These are phyloP conservation scores for Fraxinus anomala DNA, from an alignment of 257 asterid species.

Conservation along the genomic window DNA sequence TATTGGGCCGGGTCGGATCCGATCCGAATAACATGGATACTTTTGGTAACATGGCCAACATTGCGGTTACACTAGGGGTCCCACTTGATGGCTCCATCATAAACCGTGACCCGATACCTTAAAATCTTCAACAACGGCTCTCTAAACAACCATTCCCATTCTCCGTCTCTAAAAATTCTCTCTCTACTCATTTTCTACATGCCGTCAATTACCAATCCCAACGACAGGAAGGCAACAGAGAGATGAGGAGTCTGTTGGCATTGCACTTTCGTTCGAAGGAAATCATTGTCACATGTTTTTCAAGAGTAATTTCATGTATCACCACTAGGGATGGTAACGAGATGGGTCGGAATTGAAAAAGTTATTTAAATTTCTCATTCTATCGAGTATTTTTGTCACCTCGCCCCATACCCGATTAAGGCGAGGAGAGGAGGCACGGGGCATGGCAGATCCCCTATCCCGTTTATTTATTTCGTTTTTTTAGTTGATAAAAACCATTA, in stretches of 20 bases:
- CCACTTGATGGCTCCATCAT: not conserved
- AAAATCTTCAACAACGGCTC: constrained; percentile 17
- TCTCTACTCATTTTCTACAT: not conserved
- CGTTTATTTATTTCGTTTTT: too few relatives aligned
- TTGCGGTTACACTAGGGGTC: not conserved
- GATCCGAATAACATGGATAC: not conserved
- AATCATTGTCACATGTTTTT: too few relatives aligned
- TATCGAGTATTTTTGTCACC: too few relatives aligned
- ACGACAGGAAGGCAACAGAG: not conserved
- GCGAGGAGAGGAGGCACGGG: too few relatives aligned
- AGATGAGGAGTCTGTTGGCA: not conserved
- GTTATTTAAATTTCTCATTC: too few relatives aligned
- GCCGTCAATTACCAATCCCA: not conserved
- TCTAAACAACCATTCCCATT: not conserved
- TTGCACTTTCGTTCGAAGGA: not conserved
- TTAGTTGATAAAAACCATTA: too few relatives aligned
- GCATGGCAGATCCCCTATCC: too few relatives aligned
- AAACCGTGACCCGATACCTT: constrained; percentile 21
- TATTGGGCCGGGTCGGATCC: not conserved
- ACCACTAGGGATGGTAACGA: too few relatives aligned
- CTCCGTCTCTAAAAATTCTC: not conserved
- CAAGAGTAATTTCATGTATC: not conserved
- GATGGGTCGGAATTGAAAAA: too few relatives aligned
- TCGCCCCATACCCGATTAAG: too few relatives aligned
- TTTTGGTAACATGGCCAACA: constrained; percentile 18